phyloP scores from a whole-genome alignment of 805 yeast species.

The Candida michaelii region DNA sequence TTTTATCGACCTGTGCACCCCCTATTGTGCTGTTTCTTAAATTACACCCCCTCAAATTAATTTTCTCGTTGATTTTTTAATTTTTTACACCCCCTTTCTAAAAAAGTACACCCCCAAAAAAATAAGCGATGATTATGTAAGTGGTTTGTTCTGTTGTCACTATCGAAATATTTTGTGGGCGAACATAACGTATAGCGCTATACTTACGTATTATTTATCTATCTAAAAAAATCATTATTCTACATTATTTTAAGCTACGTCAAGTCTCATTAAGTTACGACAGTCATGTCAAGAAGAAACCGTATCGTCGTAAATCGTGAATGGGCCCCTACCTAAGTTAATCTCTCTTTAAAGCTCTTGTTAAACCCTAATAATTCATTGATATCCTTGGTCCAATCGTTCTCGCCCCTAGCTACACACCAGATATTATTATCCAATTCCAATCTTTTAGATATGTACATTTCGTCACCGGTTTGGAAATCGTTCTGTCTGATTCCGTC shows the following conservation, averaged over 20 bases:
- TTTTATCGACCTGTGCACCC: slow-evolving; percentile 6
- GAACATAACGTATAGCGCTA: no score
- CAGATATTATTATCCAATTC: slow-evolving; percentile 60
- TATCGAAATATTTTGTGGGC: no score
- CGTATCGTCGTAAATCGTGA: neutral
- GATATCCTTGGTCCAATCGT: slow-evolving; percentile 91
- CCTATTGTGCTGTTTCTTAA: neutral
- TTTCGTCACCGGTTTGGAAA: slow-evolving; percentile 73
- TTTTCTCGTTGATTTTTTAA: no score
- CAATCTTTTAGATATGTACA: slow-evolving; percentile 47
- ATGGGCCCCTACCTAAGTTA: neutral
- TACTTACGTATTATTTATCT: no score
- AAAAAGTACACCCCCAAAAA: neutral
- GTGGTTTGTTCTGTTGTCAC: no score
- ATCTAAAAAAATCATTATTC: neutral
- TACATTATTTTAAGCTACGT: no score
- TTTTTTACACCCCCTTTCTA: slow-evolving; percentile 1
- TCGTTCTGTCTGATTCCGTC: slow-evolving; percentile 81
- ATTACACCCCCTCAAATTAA: slow-evolving; percentile 1
- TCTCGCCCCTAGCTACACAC: slow-evolving; percentile 80
- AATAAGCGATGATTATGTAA: slow-evolving; percentile 5
- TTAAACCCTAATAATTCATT: slow-evolving; percentile 89
- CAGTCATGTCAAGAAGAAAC: no score
- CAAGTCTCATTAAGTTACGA: no score
- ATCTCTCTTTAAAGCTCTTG: slow-evolving; percentile 58